Base-by-base conservation (phyloP, 2,329 filamentous ascomycete species). In the Pseudocercospora macadamiae region DNA sequence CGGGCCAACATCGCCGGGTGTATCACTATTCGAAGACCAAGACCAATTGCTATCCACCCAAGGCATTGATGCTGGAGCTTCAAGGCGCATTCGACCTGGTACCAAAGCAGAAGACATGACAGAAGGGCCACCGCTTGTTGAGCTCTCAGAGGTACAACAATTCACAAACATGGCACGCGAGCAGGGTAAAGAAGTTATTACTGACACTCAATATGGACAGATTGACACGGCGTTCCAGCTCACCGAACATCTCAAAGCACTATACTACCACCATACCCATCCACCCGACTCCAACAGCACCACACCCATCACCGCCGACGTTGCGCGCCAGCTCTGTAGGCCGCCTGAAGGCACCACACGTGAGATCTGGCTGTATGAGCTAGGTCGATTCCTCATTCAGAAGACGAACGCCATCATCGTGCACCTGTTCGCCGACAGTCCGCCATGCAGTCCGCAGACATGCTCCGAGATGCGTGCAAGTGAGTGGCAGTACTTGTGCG, bases 401-500 rank as follows among this genome's bases (percentile, higher is more conserved):
- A 93, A 97, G 77, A 93, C 91, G 74, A 99, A 99, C 79, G 87
- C 88, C 63, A 85, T 99, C 56, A 90, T 97, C 66, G 87, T 96
- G 59, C 91, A 91, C 64, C 93, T 99, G 70, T 91, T 99, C 69
- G 90, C 92, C 73, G 95, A 97, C 76, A 83, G 82, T 42, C 93
- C 93, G 5, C 89, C 93, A 2, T 99, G 95, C 78, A 96, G 91
- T 60, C 85, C 90, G 12, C 82, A 83, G 64, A 97, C 95, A 1
- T 99, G 95, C 71, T 92, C 93, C 28, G 95, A 99, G 77, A 99
- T 99, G 95, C 92, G 95, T 71, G 95, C 95, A 2, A 95, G 90
- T 26, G 93, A 99, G 79, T 99, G 95, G 95, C 95, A 99, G 77
- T 99, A 97, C 71, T 86, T 99, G 48, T 99, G 95, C 78, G 95